Evolutionary conservation across 1,139 yeast genomes (phyloP), one percentile per base, ranked within the genome.

Genomic region (Suhomyces anneliseae): DNA sequence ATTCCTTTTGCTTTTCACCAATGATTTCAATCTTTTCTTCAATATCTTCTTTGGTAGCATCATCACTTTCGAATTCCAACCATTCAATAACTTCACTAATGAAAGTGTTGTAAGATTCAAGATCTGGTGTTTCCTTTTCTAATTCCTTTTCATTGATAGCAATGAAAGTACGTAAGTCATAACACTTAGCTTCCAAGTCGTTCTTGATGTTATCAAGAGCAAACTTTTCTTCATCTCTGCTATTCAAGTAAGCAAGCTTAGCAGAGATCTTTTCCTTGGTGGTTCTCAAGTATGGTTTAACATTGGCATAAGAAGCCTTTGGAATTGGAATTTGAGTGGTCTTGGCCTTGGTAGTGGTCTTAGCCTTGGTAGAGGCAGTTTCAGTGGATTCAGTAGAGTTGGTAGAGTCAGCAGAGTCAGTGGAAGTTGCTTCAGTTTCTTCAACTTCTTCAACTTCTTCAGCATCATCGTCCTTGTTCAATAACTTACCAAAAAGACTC

Each of bases 31-130:
- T 53, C 51, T 66, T 71, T 1, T 49, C 54, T 40, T 65, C 57
- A 38, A 81, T 62, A 8, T 69, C 78, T n/a, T 69, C 70, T 37
- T 75, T 50, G 1, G 74, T 53, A 1, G 89, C 79, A 31, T 70
- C 72, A 47, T 82, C 87, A 45, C 89, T 79, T 24, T 85, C 92
- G 54, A 79, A 83, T 46, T 89, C 96, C 35, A 90, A 70, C 96
- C 96, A 89, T 52, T 87, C 95, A 44, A 87, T 68, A 26, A 76
- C 68, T 26, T 82, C 84, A 31, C 70, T 54, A 2, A 85, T 76
- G 34, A 55, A 54, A 4, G 52, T 39, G 31, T 58, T 52, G 36
- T 61, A 57, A 8, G 54, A 54, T 0, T 62, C 60, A 1, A 73
- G 54, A 6, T 78, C 70, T 8, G 61, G 60, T 15, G 77, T 55